Percentiles rank a stretch among this genome's conserved stretches.
Conservation (phyloP, 2,329 filamentous ascomycete species). For the Phialocephala sp. region DNA sequence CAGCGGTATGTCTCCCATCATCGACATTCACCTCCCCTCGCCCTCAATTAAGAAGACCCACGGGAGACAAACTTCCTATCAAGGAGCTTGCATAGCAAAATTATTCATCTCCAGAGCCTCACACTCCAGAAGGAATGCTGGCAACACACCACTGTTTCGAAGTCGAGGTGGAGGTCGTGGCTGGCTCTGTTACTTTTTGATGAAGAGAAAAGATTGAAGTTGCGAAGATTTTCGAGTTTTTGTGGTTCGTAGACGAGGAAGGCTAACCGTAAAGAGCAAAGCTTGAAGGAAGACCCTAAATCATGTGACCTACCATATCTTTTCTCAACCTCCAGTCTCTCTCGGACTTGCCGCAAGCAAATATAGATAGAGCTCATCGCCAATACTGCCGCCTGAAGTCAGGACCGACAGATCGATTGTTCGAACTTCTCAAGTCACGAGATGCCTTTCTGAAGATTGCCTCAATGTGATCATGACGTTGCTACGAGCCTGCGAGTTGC, state of each 20-base stretch:
- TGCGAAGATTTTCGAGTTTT: slow-evolving; percentile 27
- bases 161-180: slow-evolving; percentile 70
- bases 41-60: slow-evolving; percentile 74
- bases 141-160: slow-evolving; percentile 70
- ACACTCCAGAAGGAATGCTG: slow-evolving; percentile 59
- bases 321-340: background rate
- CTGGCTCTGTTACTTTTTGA: slow-evolving; percentile 68
- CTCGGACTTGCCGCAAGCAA: background rate
- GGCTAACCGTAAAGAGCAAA: slow-evolving; percentile 15
- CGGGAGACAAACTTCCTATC: slow-evolving; percentile 75
- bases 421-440: background rate
- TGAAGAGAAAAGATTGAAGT: slow-evolving; percentile 47
- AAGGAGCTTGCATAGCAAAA: slow-evolving; percentile 50
- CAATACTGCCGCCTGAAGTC: background rate
- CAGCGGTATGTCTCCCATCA: slow-evolving; percentile 64
- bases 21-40: slow-evolving; percentile 75
- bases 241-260: slow-evolving; percentile 14
- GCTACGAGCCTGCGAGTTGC: background rate
- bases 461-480: slow-evolving; percentile 8
- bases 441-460: background rate
- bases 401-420: background rate
- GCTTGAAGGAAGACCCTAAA: background rate
- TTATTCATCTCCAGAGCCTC: slow-evolving; percentile 68
- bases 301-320: background rate
- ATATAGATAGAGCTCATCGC: background rate